Conservation (phyloP, 176 grass and related monocot genomes). For the Olyra latifolia region DNA sequence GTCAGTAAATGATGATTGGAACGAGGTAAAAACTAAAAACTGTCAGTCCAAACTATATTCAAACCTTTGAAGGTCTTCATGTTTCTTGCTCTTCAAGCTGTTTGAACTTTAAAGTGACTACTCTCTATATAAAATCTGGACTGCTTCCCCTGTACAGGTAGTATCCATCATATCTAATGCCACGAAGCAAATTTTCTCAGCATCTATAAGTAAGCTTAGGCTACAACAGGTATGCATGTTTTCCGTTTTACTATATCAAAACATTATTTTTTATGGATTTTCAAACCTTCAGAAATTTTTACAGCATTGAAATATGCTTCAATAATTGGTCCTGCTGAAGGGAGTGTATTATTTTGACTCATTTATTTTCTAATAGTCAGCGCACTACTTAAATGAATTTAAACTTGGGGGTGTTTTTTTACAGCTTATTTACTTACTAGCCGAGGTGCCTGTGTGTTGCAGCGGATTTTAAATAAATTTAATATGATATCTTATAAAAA, state of each 20-base stretch:
- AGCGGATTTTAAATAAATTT: no score
- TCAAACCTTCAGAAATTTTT: neutral
- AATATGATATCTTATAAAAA: no score
- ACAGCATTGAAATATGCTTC: neutral
- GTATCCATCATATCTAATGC: constrained; percentile 46
- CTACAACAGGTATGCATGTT: constrained; percentile 63
- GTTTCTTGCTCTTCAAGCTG: constrained; percentile 22
- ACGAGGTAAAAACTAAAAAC: constrained; percentile 51
- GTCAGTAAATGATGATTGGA: constrained; percentile 40
- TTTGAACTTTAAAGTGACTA: constrained; percentile 24
- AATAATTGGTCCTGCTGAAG: constrained; percentile 2
- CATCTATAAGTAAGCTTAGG: constrained; percentile 57
- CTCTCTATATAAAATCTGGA: constrained; percentile 7
- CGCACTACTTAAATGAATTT: neutral
- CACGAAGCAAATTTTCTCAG: constrained; percentile 54
- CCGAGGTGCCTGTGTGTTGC: no score
- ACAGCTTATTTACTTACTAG: no score
- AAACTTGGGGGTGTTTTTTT: neutral
- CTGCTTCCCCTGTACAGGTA: constrained; percentile 45
- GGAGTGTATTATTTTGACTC: neutral
- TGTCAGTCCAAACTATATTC: neutral
- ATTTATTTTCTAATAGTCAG: neutral
- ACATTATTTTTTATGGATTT: neutral
- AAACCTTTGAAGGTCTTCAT: constrained; percentile 17
- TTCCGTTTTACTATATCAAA: neutral